These are phyloP conservation scores for Oryza meridionalis DNA, from an alignment of 176 grass and related monocot species.

Conservation along the genomic window DNA sequence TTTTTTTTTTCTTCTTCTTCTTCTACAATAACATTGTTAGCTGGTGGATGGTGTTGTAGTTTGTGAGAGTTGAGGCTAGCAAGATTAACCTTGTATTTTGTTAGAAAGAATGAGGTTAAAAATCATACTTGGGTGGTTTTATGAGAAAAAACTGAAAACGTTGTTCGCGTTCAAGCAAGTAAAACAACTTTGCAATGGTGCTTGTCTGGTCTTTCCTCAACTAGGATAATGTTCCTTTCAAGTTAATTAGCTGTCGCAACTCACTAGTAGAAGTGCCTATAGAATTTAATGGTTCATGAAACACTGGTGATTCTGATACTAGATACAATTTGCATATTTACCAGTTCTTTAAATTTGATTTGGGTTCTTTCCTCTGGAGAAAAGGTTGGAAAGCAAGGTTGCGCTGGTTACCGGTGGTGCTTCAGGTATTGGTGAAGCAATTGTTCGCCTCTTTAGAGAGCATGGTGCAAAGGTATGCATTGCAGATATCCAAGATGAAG, in stretches of 20 bases:
- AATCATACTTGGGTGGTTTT: neutral
- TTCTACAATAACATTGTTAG: neutral
- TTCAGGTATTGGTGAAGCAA: slow-evolving; percentile 78
- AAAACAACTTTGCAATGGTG: neutral
- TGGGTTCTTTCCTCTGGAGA: neutral
- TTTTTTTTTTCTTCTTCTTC: no score
- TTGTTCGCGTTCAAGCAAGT: neutral
- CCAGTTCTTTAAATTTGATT: neutral
- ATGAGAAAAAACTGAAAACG: neutral
- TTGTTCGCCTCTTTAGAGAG: slow-evolving; percentile 70
- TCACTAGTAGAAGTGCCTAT: neutral
- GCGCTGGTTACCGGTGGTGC: slow-evolving; percentile 83
- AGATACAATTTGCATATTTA: neutral
- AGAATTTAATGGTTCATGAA: neutral
- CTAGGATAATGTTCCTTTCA: neutral
- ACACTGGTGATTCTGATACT: neutral
- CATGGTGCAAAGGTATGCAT: slow-evolving; percentile 90
- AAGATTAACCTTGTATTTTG: neutral
- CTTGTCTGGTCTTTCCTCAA: neutral
- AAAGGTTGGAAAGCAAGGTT: slow-evolving; percentile 78
- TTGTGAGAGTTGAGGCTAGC: neutral
- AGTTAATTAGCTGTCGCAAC: neutral
- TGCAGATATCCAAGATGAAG: slow-evolving; percentile 66
- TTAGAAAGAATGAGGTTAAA: neutral
- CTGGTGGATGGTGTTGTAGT: neutral